Evolutionary conservation across 768 basidiomycete species (phyloP).

Genomic region (Tulasnella sp.): DNA sequence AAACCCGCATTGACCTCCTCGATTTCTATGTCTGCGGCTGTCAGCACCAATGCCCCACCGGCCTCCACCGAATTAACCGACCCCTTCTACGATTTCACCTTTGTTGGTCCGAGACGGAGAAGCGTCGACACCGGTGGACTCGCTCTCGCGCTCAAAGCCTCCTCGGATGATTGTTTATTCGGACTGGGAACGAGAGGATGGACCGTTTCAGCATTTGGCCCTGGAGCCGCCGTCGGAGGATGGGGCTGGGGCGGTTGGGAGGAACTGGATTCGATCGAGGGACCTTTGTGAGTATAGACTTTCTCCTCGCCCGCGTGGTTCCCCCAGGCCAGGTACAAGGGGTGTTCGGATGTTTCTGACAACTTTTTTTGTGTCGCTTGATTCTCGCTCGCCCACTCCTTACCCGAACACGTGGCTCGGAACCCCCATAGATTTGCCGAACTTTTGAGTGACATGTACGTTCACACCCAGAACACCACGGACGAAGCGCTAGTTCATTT

Average conservation of each 20-base stretch:
- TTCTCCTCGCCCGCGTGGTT: constrained; percentile 49
- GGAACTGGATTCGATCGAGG: constrained; percentile 48
- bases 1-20: background rate
- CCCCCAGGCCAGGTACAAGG: constrained; percentile 27
- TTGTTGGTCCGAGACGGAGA: constrained; percentile 47
- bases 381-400: constrained; percentile 20
- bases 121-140: constrained; percentile 92
- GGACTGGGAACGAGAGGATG: constrained; percentile 23
- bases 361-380: constrained; percentile 3
- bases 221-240: constrained; percentile 44
- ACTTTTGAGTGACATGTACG: constrained; percentile 81
- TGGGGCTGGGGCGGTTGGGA: constrained; percentile 72
- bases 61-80: background rate
- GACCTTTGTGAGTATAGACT: constrained; percentile 42
- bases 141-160: constrained; percentile 63
- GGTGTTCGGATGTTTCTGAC: background rate
- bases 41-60: background rate
- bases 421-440: constrained; percentile 66
- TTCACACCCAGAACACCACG: constrained; percentile 73
- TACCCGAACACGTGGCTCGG: constrained; percentile 11
- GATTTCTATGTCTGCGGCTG: background rate
- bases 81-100: constrained; percentile 9
- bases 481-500: constrained; percentile 55
- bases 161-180: constrained; percentile 39
- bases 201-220: constrained; percentile 15